Evolutionary conservation across 371 early-diverging fungal species (phyloP).

Genomic region (Coemansia sp.): DNA sequence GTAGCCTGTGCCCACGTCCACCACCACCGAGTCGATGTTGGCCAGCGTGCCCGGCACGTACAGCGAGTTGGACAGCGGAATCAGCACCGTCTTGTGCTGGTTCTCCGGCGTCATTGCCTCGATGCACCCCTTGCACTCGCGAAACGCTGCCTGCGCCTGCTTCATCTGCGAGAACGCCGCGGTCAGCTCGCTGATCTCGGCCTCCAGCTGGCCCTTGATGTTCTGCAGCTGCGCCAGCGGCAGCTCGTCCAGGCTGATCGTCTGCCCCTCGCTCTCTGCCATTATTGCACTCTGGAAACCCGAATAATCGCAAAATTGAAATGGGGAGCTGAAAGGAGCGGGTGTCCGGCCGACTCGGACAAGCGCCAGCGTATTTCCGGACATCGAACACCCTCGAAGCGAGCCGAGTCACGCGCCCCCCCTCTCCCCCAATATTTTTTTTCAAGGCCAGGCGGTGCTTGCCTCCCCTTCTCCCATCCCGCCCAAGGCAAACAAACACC

Average conservation of each 20-base stretch:
- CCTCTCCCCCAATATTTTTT: slow-evolving; percentile 7
- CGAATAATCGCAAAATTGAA: too few species aligned
- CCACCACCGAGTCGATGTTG: slow-evolving; percentile 80
- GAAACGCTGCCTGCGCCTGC: slow-evolving; percentile 83
- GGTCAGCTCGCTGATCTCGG: slow-evolving; percentile 86
- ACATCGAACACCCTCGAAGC: background rate
- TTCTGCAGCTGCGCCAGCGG: slow-evolving; percentile 81
- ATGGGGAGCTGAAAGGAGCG: too few species aligned
- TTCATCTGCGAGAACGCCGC: slow-evolving; percentile 81
- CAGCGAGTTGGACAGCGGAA: slow-evolving; percentile 76
- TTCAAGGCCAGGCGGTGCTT: background rate
- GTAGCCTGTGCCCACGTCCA: slow-evolving; percentile 97
- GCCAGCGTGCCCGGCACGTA: slow-evolving; percentile 90
- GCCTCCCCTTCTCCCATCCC: background rate
- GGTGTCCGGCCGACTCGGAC: too few species aligned
- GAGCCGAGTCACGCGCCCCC: slow-evolving; percentile 4
- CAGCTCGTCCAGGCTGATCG: slow-evolving; percentile 78
- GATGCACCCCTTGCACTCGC: slow-evolving; percentile 74
- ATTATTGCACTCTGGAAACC: background rate
- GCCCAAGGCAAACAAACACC: slow-evolving; percentile 2
- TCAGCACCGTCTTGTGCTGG: slow-evolving; percentile 69
- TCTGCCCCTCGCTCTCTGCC: slow-evolving; percentile 16
- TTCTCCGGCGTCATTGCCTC: slow-evolving; percentile 47
- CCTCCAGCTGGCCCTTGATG: slow-evolving; percentile 81
- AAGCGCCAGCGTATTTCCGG: too few species aligned